A percentile compares a stretch with the other conserved stretches of the same genome.
Evolutionary conservation across 2,329 filamentous ascomycete genomes (phyloP).

Genomic region (Neofusicoccum sp.): DNA sequence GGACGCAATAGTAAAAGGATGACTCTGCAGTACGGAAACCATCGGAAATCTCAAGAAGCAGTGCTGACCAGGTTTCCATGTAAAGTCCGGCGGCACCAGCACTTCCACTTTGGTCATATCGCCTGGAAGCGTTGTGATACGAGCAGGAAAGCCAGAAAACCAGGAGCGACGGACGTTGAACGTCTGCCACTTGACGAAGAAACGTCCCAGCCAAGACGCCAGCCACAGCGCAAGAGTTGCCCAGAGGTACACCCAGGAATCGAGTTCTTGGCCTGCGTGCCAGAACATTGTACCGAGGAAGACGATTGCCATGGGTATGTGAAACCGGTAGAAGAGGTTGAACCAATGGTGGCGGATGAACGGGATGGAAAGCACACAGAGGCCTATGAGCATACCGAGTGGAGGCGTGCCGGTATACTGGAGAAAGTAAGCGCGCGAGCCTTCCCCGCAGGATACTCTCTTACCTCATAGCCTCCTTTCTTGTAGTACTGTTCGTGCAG

Average conservation of each 20-base stretch:
- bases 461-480: neutral
- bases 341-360: neutral
- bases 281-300: neutral
- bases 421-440: neutral
- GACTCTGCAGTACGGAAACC: neutral
- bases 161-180: neutral
- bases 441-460: neutral
- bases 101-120: neutral
- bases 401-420: neutral
- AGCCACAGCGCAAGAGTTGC: neutral
- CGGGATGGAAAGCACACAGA: neutral
- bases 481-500: neutral
- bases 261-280: neutral
- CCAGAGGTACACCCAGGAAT: neutral
- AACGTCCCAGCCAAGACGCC: neutral
- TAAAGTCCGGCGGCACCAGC: neutral
- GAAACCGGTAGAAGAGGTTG: neutral
- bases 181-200: neutral
- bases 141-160: neutral
- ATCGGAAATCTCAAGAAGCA: neutral
- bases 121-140: neutral
- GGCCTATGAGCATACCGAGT: neutral
- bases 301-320: neutral
- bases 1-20: neutral
- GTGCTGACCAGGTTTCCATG: neutral